phyloP scores from a whole-genome alignment of 1,139 yeast species.

The Blastobotrys niveus region DNA sequence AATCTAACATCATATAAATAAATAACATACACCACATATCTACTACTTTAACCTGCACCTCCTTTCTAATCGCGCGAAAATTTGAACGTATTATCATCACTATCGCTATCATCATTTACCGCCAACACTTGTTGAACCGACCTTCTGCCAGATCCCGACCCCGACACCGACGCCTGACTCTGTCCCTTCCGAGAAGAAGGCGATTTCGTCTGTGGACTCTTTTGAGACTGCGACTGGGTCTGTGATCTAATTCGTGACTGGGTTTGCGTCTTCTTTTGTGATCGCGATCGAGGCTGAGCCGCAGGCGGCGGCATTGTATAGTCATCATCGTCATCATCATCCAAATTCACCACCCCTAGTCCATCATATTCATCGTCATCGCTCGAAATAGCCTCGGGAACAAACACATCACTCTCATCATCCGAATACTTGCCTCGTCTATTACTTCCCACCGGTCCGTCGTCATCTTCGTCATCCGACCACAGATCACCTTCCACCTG shows the following conservation, averaged over 20 bases:
- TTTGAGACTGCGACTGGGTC: not conserved
- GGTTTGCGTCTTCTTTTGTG: too few relatives aligned
- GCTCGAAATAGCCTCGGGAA: not conserved
- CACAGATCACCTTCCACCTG: not conserved
- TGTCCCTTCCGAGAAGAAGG: not conserved
- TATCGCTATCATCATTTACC: too few relatives aligned
- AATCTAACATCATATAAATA: too few relatives aligned
- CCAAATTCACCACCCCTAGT: not conserved
- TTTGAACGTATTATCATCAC: too few relatives aligned
- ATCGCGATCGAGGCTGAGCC: too few relatives aligned
- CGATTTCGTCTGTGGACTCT: not conserved
- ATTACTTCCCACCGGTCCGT: not conserved
- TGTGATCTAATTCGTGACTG: too few relatives aligned
- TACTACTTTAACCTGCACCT: too few relatives aligned
- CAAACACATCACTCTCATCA: constrained; percentile 1
- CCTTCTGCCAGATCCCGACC: not conserved
- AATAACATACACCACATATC: too few relatives aligned
- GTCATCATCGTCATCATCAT: not conserved
- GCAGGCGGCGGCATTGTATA: not conserved
- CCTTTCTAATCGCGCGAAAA: too few relatives aligned
- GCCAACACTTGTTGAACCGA: too few relatives aligned
- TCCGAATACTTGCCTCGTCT: not conserved
- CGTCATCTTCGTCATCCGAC: too few relatives aligned
- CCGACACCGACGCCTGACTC: not conserved
- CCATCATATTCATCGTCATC: not conserved